Evolutionary conservation across 345 rosid genomes (phyloP).

Genomic region (Punica granatum): DNA sequence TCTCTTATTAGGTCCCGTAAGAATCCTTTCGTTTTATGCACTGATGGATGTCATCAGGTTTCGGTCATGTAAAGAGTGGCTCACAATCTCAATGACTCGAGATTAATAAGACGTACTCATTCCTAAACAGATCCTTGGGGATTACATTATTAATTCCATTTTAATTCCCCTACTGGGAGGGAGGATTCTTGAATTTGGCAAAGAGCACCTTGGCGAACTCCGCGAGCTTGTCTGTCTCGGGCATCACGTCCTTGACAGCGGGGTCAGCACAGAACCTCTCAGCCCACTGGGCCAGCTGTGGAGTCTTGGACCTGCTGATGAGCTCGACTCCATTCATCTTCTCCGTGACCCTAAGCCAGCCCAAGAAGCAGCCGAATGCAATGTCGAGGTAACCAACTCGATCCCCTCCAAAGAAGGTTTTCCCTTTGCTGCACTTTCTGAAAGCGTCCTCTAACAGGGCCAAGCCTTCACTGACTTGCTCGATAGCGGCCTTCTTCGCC

Average conservation of each 20-base stretch:
- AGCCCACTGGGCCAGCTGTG: conserved; percentile 48
- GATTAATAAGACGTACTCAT: no score
- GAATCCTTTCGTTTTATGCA: no score
- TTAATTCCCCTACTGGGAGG: conserved; percentile 10
- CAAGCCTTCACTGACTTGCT: conserved; percentile 33
- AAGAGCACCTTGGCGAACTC: conserved; percentile 33
- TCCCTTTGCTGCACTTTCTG: conserved; percentile 46
- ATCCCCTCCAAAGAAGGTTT: conserved; percentile 61
- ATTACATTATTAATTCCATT: background rate
- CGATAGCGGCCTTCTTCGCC: conserved; percentile 22
- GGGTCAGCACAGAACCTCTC: conserved; percentile 36
- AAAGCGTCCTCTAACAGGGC: conserved; percentile 41
- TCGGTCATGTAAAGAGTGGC: no score
- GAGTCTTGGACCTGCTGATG: conserved; percentile 32
- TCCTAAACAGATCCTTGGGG: no score
- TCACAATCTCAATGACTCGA: no score
- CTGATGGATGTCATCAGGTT: no score
- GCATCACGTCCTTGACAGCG: conserved; percentile 49
- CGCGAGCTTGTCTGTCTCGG: conserved; percentile 50
- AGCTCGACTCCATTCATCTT: conserved; percentile 22
- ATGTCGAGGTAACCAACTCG: conserved; percentile 58
- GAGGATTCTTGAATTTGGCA: conserved; percentile 11
- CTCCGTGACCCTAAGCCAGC: conserved; percentile 46
- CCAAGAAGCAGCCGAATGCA: conserved; percentile 49
- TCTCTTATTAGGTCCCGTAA: no score